These are phyloP conservation scores for Brassica juncea DNA, from an alignment of 345 rosid genomes.

Conservation along the genomic window DNA sequence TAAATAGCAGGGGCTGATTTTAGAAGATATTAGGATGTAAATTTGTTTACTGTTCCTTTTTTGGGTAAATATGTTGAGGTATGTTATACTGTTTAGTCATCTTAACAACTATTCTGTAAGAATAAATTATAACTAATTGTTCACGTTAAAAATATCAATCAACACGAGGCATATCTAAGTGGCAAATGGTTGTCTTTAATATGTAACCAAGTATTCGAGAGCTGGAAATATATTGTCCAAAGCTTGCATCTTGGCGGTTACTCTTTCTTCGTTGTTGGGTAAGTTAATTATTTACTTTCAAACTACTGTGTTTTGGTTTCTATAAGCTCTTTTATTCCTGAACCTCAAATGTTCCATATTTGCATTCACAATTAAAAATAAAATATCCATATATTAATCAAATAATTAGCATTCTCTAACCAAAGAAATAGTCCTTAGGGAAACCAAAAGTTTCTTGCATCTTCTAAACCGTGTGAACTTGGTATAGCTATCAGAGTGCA, in stretches of 20 bases:
- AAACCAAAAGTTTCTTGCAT: neutral
- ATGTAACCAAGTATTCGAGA: conserved; percentile 45
- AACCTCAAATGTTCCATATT: neutral
- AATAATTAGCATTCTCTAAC: neutral
- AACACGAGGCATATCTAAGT: neutral
- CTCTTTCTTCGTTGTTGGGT: conserved; percentile 80
- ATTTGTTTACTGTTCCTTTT: neutral
- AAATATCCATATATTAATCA: neutral
- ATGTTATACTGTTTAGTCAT: neutral
- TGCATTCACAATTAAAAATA: neutral
- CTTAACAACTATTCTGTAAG: neutral
- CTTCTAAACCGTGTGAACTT: neutral
- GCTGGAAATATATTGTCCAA: conserved; percentile 62
- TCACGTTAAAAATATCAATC: neutral
- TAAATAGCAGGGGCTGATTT: neutral
- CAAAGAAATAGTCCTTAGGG: neutral
- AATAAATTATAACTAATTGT: neutral
- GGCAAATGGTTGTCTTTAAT: neutral
- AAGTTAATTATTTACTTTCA: conserved; percentile 26
- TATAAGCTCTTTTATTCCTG: neutral
- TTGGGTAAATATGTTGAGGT: neutral
- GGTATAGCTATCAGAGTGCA: neutral
- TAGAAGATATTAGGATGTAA: neutral
- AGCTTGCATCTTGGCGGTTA: conserved; percentile 78
- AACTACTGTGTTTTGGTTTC: neutral